Percentiles rank a stretch among this genome's conserved stretches.
phyloP scores from a whole-genome alignment of 1,139 yeast genomes.

The Suhomyces maxii region DNA sequence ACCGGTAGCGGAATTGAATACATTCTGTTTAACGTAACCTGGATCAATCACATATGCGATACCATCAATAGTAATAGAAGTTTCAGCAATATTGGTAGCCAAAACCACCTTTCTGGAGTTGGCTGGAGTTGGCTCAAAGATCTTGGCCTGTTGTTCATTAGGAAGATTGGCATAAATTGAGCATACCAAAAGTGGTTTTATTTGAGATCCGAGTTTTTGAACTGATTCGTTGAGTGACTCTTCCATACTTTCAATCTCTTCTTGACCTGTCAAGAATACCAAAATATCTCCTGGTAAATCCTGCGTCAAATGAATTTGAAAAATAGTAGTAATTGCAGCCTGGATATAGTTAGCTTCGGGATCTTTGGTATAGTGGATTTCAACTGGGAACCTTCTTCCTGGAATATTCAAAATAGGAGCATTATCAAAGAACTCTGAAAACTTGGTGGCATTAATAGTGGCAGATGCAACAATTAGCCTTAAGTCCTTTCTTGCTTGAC shows the following conservation, averaged over 20 bases:
- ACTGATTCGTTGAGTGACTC: constrained; percentile 68
- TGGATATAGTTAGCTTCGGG: constrained; percentile 90
- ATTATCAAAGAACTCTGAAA: constrained; percentile 71
- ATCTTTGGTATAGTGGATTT: constrained; percentile 76
- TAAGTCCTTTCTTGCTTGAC: constrained; percentile 63
- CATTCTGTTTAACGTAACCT: constrained; percentile 88
- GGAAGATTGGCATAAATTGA: constrained; percentile 95
- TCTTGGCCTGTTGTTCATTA: constrained; percentile 73
- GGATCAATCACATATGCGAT: constrained; percentile 87
- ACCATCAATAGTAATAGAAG: constrained; percentile 93
- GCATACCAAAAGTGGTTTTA: constrained; percentile 68
- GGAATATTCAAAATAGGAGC: constrained; percentile 90
- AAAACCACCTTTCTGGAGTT: constrained; percentile 81
- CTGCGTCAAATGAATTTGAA: constrained; percentile 74
- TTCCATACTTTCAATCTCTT: constrained; percentile 83
- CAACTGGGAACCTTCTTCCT: constrained; percentile 88
- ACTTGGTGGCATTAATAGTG: constrained; percentile 86
- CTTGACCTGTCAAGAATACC: constrained; percentile 86
- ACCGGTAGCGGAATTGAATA: constrained; percentile 78
- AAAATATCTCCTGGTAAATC: constrained; percentile 78
- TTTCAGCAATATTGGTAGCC: constrained; percentile 96
- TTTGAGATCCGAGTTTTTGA: constrained; percentile 59
- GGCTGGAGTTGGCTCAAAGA: constrained; percentile 86
- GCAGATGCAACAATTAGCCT: constrained; percentile 86
- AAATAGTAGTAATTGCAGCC: constrained; percentile 81